Percentiles rank a stretch among this genome's conserved stretches.
phyloP scores from a whole-genome alignment of 1,139 yeast species.

The Suhomyces ambrosiae region DNA sequence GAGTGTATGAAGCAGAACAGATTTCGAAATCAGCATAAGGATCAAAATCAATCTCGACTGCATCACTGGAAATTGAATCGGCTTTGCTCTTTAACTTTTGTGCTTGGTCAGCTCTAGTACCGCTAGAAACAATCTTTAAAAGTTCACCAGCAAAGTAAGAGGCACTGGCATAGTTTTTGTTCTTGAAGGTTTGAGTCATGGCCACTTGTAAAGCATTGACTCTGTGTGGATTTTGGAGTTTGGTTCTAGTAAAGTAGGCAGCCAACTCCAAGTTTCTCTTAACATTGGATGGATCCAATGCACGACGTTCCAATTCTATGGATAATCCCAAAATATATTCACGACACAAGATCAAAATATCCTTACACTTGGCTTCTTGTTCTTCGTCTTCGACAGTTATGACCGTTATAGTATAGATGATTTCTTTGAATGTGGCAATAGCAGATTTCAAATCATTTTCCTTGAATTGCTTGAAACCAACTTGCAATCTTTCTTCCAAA shows the following conservation, averaged over 20 bases:
- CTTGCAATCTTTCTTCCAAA: conserved; percentile 65
- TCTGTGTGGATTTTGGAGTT: conserved; percentile 80
- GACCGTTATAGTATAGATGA: conserved; percentile 75
- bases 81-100: conserved; percentile 77
- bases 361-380: conserved; percentile 75
- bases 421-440: conserved; percentile 72
- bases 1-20: conserved; percentile 85
- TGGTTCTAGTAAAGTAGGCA: conserved; percentile 88
- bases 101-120: conserved; percentile 89
- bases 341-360: conserved; percentile 72
- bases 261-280: conserved; percentile 92
- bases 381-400: conserved; percentile 71
- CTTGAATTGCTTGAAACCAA: conserved; percentile 81
- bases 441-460: conserved; percentile 83
- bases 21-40: conserved; percentile 89
- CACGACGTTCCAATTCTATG: conserved; percentile 85
- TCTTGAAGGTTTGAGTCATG: conserved; percentile 86
- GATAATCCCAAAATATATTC: conserved; percentile 92
- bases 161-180: conserved; percentile 86
- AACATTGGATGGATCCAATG: conserved; percentile 66
- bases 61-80: conserved; percentile 80
- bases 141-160: conserved; percentile 87
- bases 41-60: conserved; percentile 88
- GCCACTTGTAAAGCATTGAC: conserved; percentile 93
- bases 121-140: conserved; percentile 64